These are phyloP conservation scores for Talaromyces islandicus DNA, from an alignment of 2,329 filamentous ascomycete species.

Conservation along the genomic window DNA sequence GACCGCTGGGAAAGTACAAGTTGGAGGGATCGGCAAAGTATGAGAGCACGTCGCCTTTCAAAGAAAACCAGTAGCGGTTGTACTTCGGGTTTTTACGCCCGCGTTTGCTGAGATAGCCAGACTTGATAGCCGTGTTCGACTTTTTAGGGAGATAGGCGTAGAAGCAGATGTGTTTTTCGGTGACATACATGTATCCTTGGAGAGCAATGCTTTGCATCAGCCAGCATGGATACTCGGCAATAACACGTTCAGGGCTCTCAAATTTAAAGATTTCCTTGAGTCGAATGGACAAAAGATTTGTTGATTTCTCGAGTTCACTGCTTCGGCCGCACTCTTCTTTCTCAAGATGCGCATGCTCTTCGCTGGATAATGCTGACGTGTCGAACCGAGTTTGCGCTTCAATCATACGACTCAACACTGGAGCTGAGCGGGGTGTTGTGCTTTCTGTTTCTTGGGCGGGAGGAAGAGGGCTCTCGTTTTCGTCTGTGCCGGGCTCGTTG, in stretches of 20 bases:
- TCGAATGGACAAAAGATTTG: slow-evolving; percentile 60
- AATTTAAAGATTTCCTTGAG: slow-evolving; percentile 84
- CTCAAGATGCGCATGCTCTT: slow-evolving; percentile 37
- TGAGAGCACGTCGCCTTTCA: slow-evolving; percentile 86
- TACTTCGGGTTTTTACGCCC: slow-evolving; percentile 84
- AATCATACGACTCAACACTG: slow-evolving; percentile 72
- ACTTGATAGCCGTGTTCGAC: slow-evolving; percentile 71
- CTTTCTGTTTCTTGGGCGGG: slow-evolving; percentile 23
- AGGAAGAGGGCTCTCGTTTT: slow-evolving; percentile 14
- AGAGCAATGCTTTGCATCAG: slow-evolving; percentile 84
- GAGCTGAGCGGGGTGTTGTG: slow-evolving; percentile 50
- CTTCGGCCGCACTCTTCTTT: slow-evolving; percentile 24
- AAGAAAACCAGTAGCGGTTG: slow-evolving; percentile 84
- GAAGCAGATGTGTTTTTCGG: slow-evolving; percentile 87
- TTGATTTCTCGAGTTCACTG: slow-evolving; percentile 36
- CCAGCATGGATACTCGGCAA: slow-evolving; percentile 91
- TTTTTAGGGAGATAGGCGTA: slow-evolving; percentile 97
- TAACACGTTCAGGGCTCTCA: slow-evolving; percentile 72
- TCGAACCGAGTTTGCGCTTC: slow-evolving; percentile 62
- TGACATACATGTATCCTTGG: slow-evolving; percentile 95
- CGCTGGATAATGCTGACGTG: slow-evolving; percentile 28
- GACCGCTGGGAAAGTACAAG: slow-evolving; percentile 84
- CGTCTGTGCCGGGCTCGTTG: slow-evolving; percentile 11
- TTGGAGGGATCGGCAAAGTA: slow-evolving; percentile 82
- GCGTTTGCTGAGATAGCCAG: slow-evolving; percentile 80